phyloP scores from a whole-genome alignment of 805 yeast genomes.

The Candida tammaniensis region DNA sequence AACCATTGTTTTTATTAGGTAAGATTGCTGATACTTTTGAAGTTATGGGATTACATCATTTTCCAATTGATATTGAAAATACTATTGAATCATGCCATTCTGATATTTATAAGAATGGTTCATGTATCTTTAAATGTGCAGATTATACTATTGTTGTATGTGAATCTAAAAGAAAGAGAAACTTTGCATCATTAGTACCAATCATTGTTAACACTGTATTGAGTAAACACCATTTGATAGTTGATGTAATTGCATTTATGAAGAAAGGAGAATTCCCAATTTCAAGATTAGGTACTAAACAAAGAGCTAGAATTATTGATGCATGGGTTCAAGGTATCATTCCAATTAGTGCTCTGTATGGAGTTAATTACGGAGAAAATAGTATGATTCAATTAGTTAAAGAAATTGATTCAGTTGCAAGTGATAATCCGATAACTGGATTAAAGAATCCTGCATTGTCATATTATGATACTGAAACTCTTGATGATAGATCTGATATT shows the following conservation, averaged over 20 bases:
- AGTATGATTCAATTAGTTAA: conserved; percentile 57
- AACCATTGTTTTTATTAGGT: conserved; percentile 82
- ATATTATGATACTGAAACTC: conserved; percentile 30
- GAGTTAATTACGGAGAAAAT: conserved; percentile 66
- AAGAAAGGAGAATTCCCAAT: conserved; percentile 60
- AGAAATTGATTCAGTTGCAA: conserved; percentile 46
- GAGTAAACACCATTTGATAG: conserved; percentile 74
- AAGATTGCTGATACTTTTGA: conserved; percentile 85
- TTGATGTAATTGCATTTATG: conserved; percentile 83
- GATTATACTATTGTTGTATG: conserved; percentile 75
- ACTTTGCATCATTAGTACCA: conserved; percentile 75
- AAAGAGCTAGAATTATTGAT: conserved; percentile 66
- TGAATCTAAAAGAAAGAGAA: conserved; percentile 51
- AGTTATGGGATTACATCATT: conserved; percentile 85
- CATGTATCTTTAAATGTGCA: conserved; percentile 77
- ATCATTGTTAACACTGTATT: conserved; percentile 75
- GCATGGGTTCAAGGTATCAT: conserved; percentile 48
- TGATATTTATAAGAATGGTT: conserved; percentile 54
- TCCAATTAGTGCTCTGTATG: conserved; percentile 41
- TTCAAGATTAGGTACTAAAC: conserved; percentile 72
- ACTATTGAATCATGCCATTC: conserved; percentile 47
- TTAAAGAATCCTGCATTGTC: conserved; percentile 41
- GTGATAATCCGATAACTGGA: conserved; percentile 39
- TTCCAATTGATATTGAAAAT: conserved; percentile 76
- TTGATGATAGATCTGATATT: conserved; percentile 19